A percentile compares a stretch with the other conserved stretches of the same genome.
Conservation (phyloP, 2,329 filamentous ascomycete genomes). For the Pseudopyricularia javanii region DNA sequence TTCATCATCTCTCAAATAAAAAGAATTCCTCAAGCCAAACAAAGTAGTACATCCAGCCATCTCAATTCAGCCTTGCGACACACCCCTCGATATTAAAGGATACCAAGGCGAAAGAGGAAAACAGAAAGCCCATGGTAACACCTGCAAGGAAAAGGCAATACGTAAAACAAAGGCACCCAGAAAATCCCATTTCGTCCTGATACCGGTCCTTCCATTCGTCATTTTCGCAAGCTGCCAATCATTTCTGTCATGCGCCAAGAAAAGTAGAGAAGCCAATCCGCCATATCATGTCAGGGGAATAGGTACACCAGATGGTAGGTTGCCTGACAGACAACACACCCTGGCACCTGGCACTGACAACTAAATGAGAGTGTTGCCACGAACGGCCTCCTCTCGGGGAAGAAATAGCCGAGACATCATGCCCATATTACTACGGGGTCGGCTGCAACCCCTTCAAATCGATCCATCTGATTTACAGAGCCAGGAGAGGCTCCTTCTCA, state of each 20-base stretch:
- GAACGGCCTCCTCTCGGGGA: background rate
- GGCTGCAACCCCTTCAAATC: background rate
- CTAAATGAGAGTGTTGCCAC: background rate
- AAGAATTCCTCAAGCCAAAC: background rate
- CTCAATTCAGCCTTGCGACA: background rate
- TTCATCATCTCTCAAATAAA: background rate
- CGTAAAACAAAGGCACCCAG: background rate
- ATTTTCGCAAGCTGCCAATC: constrained; percentile 1
- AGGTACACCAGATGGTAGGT: background rate
- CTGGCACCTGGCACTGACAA: background rate
- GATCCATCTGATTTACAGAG: background rate
- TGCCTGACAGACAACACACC: background rate
- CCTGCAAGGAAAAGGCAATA: background rate
- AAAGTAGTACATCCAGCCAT: background rate
- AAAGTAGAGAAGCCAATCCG: background rate
- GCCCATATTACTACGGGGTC: background rate
- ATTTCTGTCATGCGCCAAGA: constrained; percentile 1
- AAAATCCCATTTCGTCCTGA: background rate
- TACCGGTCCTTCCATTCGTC: background rate
- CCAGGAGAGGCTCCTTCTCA: constrained; percentile 12
- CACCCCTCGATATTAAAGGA: background rate
- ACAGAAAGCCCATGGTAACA: constrained; percentile 5
- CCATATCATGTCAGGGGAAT: background rate
- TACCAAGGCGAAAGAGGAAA: background rate
- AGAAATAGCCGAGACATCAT: background rate